These are phyloP conservation scores for Solanum ossicruentum DNA, from an alignment of 257 asterid genomes.

Conservation along the genomic window DNA sequence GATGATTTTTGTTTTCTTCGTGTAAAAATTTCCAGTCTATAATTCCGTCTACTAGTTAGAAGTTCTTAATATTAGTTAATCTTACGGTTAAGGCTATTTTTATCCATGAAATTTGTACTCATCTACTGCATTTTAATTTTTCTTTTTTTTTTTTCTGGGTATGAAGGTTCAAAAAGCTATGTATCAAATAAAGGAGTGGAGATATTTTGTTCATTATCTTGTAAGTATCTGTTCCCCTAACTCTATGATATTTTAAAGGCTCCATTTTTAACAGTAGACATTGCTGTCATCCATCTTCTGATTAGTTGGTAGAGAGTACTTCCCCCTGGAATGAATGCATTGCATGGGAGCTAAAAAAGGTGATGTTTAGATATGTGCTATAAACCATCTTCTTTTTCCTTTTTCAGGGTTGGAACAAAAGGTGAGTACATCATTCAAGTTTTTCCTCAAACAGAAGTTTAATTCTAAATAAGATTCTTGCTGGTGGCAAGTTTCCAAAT, in stretches of 20 bases:
- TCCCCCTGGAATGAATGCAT: neutral
- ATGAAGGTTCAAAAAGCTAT: constrained; percentile 49
- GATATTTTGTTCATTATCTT: constrained; percentile 47
- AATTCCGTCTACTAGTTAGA: neutral
- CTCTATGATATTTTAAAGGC: neutral
- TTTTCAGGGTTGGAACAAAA: constrained; percentile 83
- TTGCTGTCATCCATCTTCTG: neutral
- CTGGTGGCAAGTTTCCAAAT: neutral
- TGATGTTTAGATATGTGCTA: neutral
- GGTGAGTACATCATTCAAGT: constrained; percentile 29
- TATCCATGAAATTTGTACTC: neutral
- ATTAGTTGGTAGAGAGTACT: neutral
- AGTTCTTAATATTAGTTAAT: neutral
- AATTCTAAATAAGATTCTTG: neutral
- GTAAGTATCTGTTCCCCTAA: constrained; percentile 28
- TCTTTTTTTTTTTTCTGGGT: neutral
- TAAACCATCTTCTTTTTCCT: neutral
- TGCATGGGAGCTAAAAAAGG: neutral
- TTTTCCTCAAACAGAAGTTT: neutral
- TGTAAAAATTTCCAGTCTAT: neutral
- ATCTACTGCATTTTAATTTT: neutral
- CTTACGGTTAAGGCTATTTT: neutral
- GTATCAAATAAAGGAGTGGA: constrained; percentile 29
- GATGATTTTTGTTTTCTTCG: neutral
- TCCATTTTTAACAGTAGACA: neutral